Evolutionary conservation across 116 monocot species (phyloP).

Genomic region (Zostera marina): DNA sequence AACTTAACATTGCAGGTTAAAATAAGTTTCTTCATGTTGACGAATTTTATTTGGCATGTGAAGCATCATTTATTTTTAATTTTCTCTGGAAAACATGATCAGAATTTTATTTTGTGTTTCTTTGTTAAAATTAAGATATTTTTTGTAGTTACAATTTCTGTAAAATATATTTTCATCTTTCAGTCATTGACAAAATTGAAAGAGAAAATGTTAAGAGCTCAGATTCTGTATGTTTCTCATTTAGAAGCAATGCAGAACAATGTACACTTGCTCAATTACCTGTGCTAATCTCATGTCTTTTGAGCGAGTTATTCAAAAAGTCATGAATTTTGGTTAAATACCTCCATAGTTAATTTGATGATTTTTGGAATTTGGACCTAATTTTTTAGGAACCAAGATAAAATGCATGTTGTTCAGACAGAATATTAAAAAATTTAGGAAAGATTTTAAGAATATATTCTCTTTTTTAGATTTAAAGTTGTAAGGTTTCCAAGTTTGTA

Average conservation of each 20-base stretch:
- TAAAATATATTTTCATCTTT: background rate
- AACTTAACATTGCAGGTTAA: conserved; percentile 5
- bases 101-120: background rate
- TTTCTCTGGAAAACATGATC: background rate
- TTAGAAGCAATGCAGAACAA: background rate
- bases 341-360: too few relatives aligned
- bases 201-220: background rate
- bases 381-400: too few relatives aligned
- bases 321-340: background rate
- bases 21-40: background rate
- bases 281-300: conserved; percentile 1
- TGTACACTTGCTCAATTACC: background rate
- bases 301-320: too few relatives aligned
- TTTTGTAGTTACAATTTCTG: background rate
- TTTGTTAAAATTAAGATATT: background rate
- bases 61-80: conserved; percentile 2
- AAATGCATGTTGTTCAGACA: background rate
- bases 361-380: too few relatives aligned
- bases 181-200: background rate
- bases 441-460: background rate
- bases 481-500: too few relatives aligned
- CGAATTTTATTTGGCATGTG: background rate
- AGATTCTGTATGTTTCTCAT: background rate
- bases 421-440: background rate
- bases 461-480: too few relatives aligned